Base-by-base conservation (phyloP, 1,284 basidiomycete genomes). In the Puccinia hordei region DNA sequence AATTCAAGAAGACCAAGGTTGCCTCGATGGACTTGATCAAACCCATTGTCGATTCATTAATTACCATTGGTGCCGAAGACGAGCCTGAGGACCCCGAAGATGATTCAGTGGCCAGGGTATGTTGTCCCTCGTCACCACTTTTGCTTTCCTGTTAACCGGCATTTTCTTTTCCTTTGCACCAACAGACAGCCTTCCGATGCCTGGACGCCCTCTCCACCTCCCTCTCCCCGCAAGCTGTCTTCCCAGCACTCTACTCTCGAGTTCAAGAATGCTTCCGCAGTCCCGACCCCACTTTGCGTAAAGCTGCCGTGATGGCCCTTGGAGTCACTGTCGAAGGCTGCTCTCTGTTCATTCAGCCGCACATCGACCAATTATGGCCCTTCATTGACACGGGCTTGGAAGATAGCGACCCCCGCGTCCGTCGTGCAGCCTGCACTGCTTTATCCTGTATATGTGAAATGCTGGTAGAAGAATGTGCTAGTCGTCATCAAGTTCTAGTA, bases 381-480 rank as follows among this genome's bases (percentile, higher is more conserved):
- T 89, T 97, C 82, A 91, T 99, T 83, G 93, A 98, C 86, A 89
- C 90, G 72, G 95, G 96, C 83, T 90, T 99, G 71, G 89, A 89
- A 81, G 97, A 99, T 85, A 86, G 87, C 53, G 93, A 98, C 84
- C 88, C 92, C 22, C 89, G 90, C 44, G 97, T 99, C 71, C 90
- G 96, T 84, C 97, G 96, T 86, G 96, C 96, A 5, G 92, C 94
- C 22, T 98, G 96, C 86, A 91, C 96, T 82, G 93, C 95, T 59
- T 91, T 99, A 81, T 94, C 94, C 85, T 99, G 96, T 87, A 87
- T 99, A 76, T 98, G 96, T 86, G 97, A 99, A 87, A 98, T 95
- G 93, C 89, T 99, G 38, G 94, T 96, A 83, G 96, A 98, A 69
- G 94, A 97, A 84, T 96, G 94, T 85, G 91, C 91, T 33, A 88